These are phyloP conservation scores for Solanum paucissectum DNA, from an alignment of 257 asterid genomes.

Conservation along the genomic window DNA sequence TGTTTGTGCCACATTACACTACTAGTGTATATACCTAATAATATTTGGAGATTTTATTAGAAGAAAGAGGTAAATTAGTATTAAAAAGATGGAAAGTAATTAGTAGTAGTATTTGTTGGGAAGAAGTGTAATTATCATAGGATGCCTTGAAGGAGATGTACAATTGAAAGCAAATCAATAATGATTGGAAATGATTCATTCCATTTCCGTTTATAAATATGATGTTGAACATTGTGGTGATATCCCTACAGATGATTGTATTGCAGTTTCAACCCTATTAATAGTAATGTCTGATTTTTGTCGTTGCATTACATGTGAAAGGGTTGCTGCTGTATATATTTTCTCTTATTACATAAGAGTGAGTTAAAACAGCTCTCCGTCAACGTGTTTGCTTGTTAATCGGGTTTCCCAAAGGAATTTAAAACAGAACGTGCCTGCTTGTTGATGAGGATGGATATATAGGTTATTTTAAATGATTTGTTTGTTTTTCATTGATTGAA, in stretches of 20 bases:
- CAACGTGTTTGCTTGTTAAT: too few species aligned
- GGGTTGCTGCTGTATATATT: neutral
- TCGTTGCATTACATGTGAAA: neutral
- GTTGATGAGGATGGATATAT: too few species aligned
- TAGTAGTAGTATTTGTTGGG: neutral
- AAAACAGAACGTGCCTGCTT: too few species aligned
- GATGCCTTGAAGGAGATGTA: neutral
- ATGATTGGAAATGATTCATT: neutral
- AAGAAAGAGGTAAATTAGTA: too few species aligned
- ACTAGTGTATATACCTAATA: neutral
- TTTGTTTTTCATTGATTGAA: too few species aligned
- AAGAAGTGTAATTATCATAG: neutral
- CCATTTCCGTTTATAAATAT: neutral
- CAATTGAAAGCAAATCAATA: neutral
- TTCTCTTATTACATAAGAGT: too few species aligned
- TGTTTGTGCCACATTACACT: neutral
- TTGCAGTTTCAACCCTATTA: neutral
- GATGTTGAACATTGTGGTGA: neutral
- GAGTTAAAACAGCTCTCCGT: too few species aligned
- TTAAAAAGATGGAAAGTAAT: neutral
- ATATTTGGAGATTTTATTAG: neutral
- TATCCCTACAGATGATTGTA: neutral
- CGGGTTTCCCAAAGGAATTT: too few species aligned
- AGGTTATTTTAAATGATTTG: too few species aligned
- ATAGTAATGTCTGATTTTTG: neutral